Evolutionary conservation across 495 filamentous ascomycete genomes (phyloP).

Genomic region (Penicillium alfredii): DNA sequence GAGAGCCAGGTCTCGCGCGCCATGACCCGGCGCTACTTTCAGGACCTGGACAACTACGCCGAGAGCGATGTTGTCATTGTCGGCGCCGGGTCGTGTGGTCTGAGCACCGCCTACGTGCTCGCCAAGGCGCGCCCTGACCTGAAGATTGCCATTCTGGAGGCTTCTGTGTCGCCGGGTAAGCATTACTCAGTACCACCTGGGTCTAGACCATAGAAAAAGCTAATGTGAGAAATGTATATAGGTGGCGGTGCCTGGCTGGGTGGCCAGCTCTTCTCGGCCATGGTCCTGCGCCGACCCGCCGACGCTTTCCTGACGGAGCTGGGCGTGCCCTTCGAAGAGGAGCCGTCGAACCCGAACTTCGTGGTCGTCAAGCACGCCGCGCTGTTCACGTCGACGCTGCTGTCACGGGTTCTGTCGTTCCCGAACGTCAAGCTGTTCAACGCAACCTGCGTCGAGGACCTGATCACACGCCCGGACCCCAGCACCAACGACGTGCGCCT

Average conservation of each 20-base stretch:
- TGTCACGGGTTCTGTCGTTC: conserved; percentile 72
- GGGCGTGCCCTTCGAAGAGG: conserved; percentile 80
- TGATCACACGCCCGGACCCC: conserved; percentile 64
- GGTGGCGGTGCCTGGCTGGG: conserved; percentile 89
- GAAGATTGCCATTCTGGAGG: conserved; percentile 88
- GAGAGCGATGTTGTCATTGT: conserved; percentile 90
- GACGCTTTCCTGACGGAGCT: conserved; percentile 75
- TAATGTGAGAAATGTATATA: no score
- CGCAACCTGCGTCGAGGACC: conserved; percentile 82
- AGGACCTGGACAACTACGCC: conserved; percentile 80
- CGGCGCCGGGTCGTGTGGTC: conserved; percentile 80
- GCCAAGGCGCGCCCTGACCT: conserved; percentile 80
- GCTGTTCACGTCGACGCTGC: conserved; percentile 79
- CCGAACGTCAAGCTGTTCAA: conserved; percentile 96
- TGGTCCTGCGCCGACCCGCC: conserved; percentile 90
- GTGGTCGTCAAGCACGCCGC: conserved; percentile 92
- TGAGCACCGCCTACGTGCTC: conserved; percentile 77
- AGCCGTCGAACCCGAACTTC: conserved; percentile 73
- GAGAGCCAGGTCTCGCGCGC: conserved; percentile 86
- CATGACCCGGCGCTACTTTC: conserved; percentile 89
- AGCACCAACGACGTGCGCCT: conserved; percentile 53
- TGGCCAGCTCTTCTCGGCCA: conserved; percentile 85
- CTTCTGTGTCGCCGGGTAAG: conserved; percentile 67
- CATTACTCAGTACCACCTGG: conserved; percentile 2
- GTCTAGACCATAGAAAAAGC: no score